Base-by-base conservation (phyloP, 768 basidiomycete species). In the Daedaleopsis nitida region DNA sequence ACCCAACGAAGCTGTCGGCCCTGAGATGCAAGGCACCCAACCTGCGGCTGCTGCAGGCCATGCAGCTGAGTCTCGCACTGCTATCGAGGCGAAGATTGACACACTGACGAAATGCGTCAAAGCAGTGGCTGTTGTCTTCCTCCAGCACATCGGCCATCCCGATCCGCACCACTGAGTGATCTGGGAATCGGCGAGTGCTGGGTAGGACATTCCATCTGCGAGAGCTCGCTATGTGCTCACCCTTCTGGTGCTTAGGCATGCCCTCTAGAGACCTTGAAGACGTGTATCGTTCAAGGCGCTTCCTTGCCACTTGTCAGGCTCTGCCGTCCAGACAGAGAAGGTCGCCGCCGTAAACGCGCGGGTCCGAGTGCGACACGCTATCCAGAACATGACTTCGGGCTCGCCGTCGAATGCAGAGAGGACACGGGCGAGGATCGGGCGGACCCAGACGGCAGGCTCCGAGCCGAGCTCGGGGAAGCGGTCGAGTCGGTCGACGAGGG, bases 371-470 rank as follows among this genome's bases (percentile, higher is more conserved):
- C 45, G 51, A 60, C 17, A 62, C 57, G 13, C 50, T 42, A 2
- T 24, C 35, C 66, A 67, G 52, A 67, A 67, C 1, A 14, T 17
- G 42, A 59, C n/a, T 42, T 66, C 57, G 0, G 69, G 70, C 14
- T 62, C 49, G 16, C 56, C 55, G 42, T 74, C 74, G 53, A 74
- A 74, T 1, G 73, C 67, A 3, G 19, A 27, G 5, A 70, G 64
- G 59, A 76, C 74, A 5, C 68, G 65, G 16, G 56, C 52, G 23
- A 75, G 56, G 23, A 75, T 52, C 1, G 73, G 73, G n/a, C 58
- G 65, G 19, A 75, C 61, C 70, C 72, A 76, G 8, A 60, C 54
- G 5, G 53, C 53, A 13, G 70, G 53, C 49, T 71, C 63, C 16
- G 47, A 43, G 27, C 72, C 72, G 58, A 65, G 66, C 52, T 59